Conservation (phyloP, 768 basidiomycete species). For the Zangia roseola region DNA sequence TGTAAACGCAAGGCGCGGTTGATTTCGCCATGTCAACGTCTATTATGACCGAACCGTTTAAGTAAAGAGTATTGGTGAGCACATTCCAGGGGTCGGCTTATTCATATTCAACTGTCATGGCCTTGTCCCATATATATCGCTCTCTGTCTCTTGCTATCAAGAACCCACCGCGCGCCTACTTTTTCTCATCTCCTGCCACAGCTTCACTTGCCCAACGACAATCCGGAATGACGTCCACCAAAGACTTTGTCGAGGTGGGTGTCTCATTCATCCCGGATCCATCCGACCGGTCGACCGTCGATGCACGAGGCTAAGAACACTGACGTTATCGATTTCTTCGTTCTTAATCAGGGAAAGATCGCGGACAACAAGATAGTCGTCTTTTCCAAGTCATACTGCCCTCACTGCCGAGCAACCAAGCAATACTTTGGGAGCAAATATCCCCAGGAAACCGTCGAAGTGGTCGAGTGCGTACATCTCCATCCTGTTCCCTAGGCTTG, state of each 20-base stretch:
- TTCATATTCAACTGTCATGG: not conserved
- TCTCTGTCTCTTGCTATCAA: slow-evolving; percentile 14
- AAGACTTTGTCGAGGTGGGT: slow-evolving; percentile 43
- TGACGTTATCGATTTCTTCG: slow-evolving; percentile 36
- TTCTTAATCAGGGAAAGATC: slow-evolving; percentile 45
- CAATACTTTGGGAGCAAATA: slow-evolving; percentile 40
- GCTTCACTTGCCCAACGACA: slow-evolving; percentile 16
- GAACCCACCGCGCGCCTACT: slow-evolving; percentile 1
- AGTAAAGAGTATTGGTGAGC: no score
- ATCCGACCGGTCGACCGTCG: no score
- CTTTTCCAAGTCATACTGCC: slow-evolving; percentile 62
- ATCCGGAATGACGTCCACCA: slow-evolving; percentile 24
- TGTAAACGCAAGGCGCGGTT: no score
- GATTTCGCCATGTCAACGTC: no score
- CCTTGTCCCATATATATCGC: slow-evolving; percentile 23
- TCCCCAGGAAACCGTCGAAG: slow-evolving; percentile 35
- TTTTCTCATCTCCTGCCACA: slow-evolving; percentile 15
- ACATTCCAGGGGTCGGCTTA: no score
- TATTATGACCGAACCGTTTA: no score
- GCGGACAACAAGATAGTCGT: slow-evolving; percentile 50
- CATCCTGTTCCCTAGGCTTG: not conserved
- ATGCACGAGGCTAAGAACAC: not conserved
- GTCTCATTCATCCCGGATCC: no score
- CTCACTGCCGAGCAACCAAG: slow-evolving; percentile 52
- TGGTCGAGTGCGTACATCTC: slow-evolving; percentile 47